Evolutionary conservation across 2,329 filamentous ascomycete species (phyloP), one percentile per base, ranked within the genome.

Genomic region (Tolypocladium amazonense): DNA sequence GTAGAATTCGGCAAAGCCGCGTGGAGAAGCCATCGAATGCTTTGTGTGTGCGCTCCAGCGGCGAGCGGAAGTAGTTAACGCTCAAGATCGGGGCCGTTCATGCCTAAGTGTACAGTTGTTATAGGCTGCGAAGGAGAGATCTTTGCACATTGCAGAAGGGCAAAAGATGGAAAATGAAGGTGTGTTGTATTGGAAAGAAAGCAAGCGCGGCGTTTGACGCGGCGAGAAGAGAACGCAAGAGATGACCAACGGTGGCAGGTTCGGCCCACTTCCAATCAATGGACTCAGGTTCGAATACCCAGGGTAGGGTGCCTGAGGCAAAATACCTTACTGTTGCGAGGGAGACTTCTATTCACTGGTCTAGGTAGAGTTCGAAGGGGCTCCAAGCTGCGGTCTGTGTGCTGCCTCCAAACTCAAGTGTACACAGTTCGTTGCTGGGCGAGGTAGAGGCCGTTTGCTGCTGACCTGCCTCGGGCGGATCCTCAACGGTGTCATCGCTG

Each of bases 1-100:
- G 63, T 73, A 74, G 27, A 73, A 75, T 47, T 75, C 73, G 5
- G 63, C 60, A 30, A 59, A 65, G 1, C 15, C 64, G 41, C 4
- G 11, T 3, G 23, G 23, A 8, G 20, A 38, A 33, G 25, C 43
- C 57, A 60, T 58, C 30, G 56, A 43, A 45, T 33, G 15, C 15
- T 27, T 8, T 11, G 14, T 7, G 20, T 52, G 2, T 20, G 25
- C 15, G 8, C 47, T 30, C 50, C 2, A 20, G 30, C 30, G 14
- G 30, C 18, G 11, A 30, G 23, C 27, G 11, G 11, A 30, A 15
- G 20, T 14, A n/a, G 4, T n/a, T 18, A 20, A 2, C 30, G 30
- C 18, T n/a, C 27, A 3, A 4, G 11, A 4, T 35, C 30, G 30
- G 27, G 30, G 50, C 33, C 30, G 30, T 53, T 30, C 2, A 23